Evolutionary conservation across 2,329 filamentous ascomycete species (phyloP), one percentile per base, ranked within the genome.

Genomic region (Aphanocladium album): DNA sequence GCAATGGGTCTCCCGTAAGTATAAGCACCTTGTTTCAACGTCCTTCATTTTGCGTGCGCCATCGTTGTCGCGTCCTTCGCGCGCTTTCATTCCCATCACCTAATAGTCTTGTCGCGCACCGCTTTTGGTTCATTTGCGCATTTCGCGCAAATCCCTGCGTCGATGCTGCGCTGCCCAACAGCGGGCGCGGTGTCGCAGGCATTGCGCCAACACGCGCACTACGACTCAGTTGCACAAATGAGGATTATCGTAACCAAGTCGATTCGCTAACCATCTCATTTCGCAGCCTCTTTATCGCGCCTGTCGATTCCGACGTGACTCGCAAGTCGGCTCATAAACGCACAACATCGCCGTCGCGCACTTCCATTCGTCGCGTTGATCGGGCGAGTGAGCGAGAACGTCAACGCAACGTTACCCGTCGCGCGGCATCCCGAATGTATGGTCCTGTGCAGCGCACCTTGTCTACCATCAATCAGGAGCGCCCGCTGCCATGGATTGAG

Each of bases 1-100:
- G 68, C 49, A 55, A 80, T 80, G 78, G 78, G 78, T 68, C 77
- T 79, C 55, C 78, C 77, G 78, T 80, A 76, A 78, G 78, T 77
- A n/a, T 39, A 39, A 39, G 30, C 35, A 25, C 45, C 59, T n/a
- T 59, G n/a, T 51, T 21, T 39, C 39, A n/a, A 23, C 33, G 45
- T 21, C 33, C 17, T 16, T 5, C 16, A 19, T 52, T n/a, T 41
- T 30, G n/a, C 43, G 30, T 33, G 57, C 50, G 33, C 50, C 12
- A 8, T 12, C 17, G 17, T 21, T 12, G 11, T 7, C 35, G 5
- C 60, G 62, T 63, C 14, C 52, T 12, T 60, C 45, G 41, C 57
- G 39, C 14, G 37, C 47, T 12, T 16, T 3, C 37, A 16, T 53
- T 27, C 11, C 17, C 43, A 25, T 17, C n/a, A n/a, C 17, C 35